These are phyloP conservation scores for Cladophialophora bantiana DNA, from an alignment of 2,329 filamentous ascomycete species.

Conservation along the genomic window DNA sequence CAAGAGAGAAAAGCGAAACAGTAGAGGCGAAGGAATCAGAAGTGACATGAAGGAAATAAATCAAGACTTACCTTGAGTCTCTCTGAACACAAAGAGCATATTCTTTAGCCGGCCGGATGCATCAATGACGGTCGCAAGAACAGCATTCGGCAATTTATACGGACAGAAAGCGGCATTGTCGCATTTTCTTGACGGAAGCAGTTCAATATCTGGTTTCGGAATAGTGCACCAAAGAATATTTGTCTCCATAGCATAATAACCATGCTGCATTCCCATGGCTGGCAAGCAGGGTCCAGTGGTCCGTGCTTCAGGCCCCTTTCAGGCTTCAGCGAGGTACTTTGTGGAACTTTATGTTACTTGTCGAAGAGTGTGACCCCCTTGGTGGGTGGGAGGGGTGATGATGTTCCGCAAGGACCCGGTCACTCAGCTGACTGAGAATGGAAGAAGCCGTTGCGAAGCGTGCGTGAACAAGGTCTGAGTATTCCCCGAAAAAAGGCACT, in stretches of 20 bases:
- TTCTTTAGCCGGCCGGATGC: slow-evolving; percentile 6
- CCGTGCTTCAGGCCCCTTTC: background rate
- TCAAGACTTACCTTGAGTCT: slow-evolving; percentile 21
- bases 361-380: background rate
- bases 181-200: slow-evolving; percentile 13
- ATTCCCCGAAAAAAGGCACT: background rate
- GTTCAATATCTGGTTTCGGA: slow-evolving; percentile 12
- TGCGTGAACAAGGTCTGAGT: background rate
- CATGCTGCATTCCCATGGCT: background rate
- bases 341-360: background rate
- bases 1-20: background rate
- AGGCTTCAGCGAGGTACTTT: background rate
- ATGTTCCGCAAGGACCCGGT: slow-evolving; percentile 7
- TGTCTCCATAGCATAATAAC: slow-evolving; percentile 7
- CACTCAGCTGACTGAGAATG: slow-evolving; percentile 3
- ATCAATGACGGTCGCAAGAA: slow-evolving; percentile 11
- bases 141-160: slow-evolving; percentile 20
- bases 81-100: slow-evolving; percentile 16
- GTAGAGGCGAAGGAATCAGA: slow-evolving; percentile 1
- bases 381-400: background rate
- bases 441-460: background rate
- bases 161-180: slow-evolving; percentile 1
- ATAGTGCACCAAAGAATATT: background rate
- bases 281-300: slow-evolving; percentile 2
- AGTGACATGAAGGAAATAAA: slow-evolving; percentile 21